A percentile compares a stretch with the other conserved stretches of the same genome.
Conservation (phyloP, 495 filamentous ascomycete species). For the Lepidopterella palustris region DNA sequence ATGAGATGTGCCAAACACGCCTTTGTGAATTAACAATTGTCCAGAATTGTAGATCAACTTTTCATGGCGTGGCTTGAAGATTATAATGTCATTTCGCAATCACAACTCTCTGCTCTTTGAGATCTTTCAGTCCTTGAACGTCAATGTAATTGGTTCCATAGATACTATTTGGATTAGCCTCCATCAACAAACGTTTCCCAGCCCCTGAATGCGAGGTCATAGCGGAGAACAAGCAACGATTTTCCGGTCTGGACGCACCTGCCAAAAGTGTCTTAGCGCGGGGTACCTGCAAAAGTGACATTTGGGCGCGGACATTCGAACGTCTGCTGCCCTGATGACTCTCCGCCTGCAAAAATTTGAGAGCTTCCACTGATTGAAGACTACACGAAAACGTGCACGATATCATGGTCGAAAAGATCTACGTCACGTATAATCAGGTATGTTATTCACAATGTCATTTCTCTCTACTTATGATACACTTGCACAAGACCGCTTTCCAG, state of each 20-base stretch:
- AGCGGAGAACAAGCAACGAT: background rate
- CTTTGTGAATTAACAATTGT: too few relatives aligned
- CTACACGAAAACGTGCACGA: background rate
- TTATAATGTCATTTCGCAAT: too few relatives aligned
- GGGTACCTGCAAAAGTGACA: background rate
- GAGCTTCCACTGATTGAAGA: conserved; percentile 13
- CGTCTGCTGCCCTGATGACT: conserved; percentile 15
- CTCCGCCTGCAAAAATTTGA: conserved; percentile 4
- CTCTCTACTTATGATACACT: background rate
- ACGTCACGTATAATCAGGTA: conserved; percentile 95
- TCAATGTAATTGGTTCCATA: too few relatives aligned
- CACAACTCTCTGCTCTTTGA: too few relatives aligned
- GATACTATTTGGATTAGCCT: too few relatives aligned
- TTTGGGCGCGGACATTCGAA: conserved; percentile 4
- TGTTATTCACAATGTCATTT: conserved; percentile 22
- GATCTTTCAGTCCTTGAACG: too few relatives aligned
- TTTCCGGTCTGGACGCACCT: background rate
- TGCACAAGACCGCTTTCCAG: background rate
- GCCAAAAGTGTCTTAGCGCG: background rate
- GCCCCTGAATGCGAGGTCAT: background rate
- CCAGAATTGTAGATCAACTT: too few relatives aligned
- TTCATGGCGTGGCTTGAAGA: too few relatives aligned
- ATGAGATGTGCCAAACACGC: too few relatives aligned
- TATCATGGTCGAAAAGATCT: conserved; percentile 81
- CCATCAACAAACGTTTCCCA: too few relatives aligned